Conservation (phyloP, 139 green algal genomes). For the Tetradesmus lagerheimii region DNA sequence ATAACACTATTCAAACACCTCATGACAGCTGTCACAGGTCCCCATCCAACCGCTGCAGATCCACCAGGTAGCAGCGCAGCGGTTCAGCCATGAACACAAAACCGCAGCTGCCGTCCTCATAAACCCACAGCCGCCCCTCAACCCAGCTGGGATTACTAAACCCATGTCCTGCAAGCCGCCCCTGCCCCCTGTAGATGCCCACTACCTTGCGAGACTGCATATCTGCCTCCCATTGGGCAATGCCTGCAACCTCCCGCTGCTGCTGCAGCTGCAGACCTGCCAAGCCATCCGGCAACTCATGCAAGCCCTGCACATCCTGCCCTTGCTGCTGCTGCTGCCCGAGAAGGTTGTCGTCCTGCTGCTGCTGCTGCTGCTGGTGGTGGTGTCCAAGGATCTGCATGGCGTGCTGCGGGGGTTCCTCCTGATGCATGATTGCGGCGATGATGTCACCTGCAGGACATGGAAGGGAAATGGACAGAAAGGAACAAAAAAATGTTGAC, state of each 20-base stretch:
- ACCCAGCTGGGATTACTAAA: slow-evolving; percentile 49
- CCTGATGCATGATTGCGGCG: slow-evolving; percentile 18
- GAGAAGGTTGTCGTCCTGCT: not conserved
- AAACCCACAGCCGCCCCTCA: slow-evolving; percentile 56
- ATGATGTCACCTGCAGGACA: not conserved
- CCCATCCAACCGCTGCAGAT: slow-evolving; percentile 15
- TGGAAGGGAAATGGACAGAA: no score
- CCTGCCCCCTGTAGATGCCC: slow-evolving; percentile 40
- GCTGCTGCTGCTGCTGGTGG: not conserved
- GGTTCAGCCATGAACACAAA: slow-evolving; percentile 44
- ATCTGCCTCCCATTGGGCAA: not conserved
- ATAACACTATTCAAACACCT: no score
- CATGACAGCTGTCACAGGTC: not conserved
- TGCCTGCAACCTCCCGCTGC: not conserved
- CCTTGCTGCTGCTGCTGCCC: not conserved
- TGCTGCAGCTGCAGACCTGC: not conserved
- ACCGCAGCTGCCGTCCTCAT: slow-evolving; percentile 49
- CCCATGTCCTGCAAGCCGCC: slow-evolving; percentile 37
- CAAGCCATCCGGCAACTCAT: not conserved
- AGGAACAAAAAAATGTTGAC: no score
- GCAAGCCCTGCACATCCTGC: not conserved
- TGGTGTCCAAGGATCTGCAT: not conserved
- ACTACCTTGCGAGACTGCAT: slow-evolving; percentile 37
- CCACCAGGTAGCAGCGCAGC: slow-evolving; percentile 6
- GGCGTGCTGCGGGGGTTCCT: not conserved